phyloP scores from a whole-genome alignment of 2,329 filamentous ascomycete genomes.

The Xylaria sp. region DNA sequence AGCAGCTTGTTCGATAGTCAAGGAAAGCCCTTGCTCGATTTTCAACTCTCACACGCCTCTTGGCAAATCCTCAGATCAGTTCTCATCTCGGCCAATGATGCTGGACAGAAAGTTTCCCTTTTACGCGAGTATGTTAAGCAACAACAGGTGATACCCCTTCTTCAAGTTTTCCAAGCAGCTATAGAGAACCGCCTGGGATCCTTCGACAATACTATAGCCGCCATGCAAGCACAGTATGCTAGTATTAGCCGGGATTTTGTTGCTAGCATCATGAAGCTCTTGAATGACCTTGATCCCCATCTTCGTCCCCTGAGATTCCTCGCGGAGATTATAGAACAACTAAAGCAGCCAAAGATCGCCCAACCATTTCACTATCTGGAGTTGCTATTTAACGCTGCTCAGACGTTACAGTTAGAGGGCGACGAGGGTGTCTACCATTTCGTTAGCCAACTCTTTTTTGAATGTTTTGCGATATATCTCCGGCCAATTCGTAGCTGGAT shows the following conservation, averaged over 20 bases:
- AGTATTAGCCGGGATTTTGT: constrained; percentile 63
- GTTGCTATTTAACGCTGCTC: constrained; percentile 76
- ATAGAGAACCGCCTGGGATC: constrained; percentile 65
- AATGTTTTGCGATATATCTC: constrained; percentile 85
- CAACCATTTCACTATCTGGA: constrained; percentile 81
- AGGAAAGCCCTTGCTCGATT: constrained; percentile 54
- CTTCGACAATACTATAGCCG: constrained; percentile 70
- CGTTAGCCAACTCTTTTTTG: constrained; percentile 77
- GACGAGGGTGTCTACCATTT: constrained; percentile 70
- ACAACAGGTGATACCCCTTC: constrained; percentile 64
- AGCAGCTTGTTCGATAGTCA: constrained; percentile 74
- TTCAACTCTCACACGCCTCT: constrained; percentile 61
- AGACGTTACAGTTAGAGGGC: constrained; percentile 75
- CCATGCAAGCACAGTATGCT: constrained; percentile 70
- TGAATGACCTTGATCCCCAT: constrained; percentile 65
- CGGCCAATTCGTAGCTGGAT: constrained; percentile 86
- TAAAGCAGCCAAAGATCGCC: constrained; percentile 61
- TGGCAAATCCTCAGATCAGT: constrained; percentile 63
- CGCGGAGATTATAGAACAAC: constrained; percentile 68
- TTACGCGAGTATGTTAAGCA: constrained; percentile 59
- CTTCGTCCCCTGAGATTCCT: constrained; percentile 69
- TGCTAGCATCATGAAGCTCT: constrained; percentile 74
- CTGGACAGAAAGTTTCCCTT: constrained; percentile 57
- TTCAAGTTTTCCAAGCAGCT: constrained; percentile 78
- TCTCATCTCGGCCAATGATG: constrained; percentile 59